Conservation (phyloP, 768 basidiomycete genomes). For the Krasilnikovozyma curviuscula region DNA sequence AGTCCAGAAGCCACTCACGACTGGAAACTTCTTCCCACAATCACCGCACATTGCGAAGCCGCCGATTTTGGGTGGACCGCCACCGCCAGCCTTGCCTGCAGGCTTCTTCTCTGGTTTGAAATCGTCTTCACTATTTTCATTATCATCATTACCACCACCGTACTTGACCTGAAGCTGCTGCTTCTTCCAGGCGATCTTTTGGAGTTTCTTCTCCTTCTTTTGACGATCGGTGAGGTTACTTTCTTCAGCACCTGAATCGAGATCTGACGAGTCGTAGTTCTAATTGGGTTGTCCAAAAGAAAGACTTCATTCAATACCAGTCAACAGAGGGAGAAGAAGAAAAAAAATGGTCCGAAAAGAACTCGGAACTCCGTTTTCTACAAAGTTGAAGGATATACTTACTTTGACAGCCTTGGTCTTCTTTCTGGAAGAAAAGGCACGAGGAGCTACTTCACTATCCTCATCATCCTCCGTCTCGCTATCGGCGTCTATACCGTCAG, state of each 20-base stretch:
- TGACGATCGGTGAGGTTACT: not conserved
- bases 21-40: slow-evolving; percentile 69
- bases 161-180: not conserved
- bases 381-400: not conserved
- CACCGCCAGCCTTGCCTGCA: slow-evolving; percentile 24
- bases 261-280: slow-evolving; percentile 6
- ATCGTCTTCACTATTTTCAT: slow-evolving; percentile 14
- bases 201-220: not conserved
- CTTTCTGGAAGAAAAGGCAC: not conserved
- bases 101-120: slow-evolving; percentile 28
- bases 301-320: not conserved
- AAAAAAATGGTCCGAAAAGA: not conserved
- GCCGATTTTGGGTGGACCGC: slow-evolving; percentile 32
- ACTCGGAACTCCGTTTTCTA: too few species aligned
- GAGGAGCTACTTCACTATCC: not conserved
- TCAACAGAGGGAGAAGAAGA: not conserved
- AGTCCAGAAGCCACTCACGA: slow-evolving; percentile 36
- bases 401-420: not conserved
- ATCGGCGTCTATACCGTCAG: not conserved
- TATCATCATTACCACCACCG: not conserved
- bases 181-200: not conserved
- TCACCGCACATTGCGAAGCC: slow-evolving; percentile 60
- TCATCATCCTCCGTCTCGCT: not conserved
- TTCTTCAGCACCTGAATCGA: not conserved
- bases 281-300: not conserved